A percentile compares a stretch with the other conserved stretches of the same genome.
phyloP scores from a whole-genome alignment of 2,329 filamentous ascomycete species.

The Hypomyces perniciosus region DNA sequence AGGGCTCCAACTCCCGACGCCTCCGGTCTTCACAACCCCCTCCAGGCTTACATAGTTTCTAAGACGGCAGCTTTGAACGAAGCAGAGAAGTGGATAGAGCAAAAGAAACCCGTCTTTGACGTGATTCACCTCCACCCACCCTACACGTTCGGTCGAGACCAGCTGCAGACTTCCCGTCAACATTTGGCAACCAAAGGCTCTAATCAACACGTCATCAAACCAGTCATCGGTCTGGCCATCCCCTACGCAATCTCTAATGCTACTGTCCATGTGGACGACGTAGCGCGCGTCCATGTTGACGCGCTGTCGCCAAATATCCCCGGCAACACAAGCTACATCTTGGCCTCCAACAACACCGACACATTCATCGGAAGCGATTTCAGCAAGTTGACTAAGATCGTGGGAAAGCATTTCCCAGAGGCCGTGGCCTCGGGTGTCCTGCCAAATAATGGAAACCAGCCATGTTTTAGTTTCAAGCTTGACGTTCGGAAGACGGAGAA shows the following conservation, averaged over 20 bases:
- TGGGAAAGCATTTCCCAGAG: neutral
- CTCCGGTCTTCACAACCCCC: neutral
- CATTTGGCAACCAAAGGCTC: constrained; percentile 8
- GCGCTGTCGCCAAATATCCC: neutral
- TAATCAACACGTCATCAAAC: neutral
- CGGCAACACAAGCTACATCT: neutral
- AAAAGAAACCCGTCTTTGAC: constrained; percentile 28
- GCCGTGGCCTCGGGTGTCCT: neutral
- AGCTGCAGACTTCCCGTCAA: constrained; percentile 5
- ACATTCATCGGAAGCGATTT: neutral
- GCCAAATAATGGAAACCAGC: too few species aligned
- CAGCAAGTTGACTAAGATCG: neutral
- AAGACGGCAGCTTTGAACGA: constrained; percentile 29
- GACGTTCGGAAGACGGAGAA: constrained; percentile 25
- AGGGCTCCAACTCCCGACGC: neutral
- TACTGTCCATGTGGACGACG: constrained; percentile 10
- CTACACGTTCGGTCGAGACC: constrained; percentile 31
- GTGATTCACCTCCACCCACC: constrained; percentile 30
- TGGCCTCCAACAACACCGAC: neutral
- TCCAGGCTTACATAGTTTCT: constrained; percentile 27
- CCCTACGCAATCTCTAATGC: constrained; percentile 2
- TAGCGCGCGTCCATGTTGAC: constrained; percentile 9
- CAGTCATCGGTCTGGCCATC: neutral
- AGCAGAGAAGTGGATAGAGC: constrained; percentile 27
- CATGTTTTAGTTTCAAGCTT: constrained; percentile 1